These are phyloP conservation scores for Tricholoma bakamatsutake DNA, from an alignment of 768 basidiomycete genomes.

Conservation along the genomic window DNA sequence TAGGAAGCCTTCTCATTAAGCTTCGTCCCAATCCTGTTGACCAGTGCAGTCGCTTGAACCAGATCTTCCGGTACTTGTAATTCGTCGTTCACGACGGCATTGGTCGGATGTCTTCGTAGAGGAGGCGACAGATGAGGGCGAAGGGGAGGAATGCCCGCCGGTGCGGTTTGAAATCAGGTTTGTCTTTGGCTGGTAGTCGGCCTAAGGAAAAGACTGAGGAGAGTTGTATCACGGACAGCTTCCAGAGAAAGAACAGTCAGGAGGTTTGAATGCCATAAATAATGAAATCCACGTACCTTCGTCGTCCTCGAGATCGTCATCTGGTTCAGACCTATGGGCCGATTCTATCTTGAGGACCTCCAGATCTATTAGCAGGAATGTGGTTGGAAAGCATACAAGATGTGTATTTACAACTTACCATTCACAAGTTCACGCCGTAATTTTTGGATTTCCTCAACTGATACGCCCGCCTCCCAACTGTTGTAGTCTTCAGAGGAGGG, in stretches of 20 bases:
- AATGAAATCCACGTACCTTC: conserved; percentile 1
- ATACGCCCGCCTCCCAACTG: conserved; percentile 24
- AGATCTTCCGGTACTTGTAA: conserved; percentile 50
- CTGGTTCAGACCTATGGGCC: not conserved
- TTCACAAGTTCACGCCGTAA: conserved; percentile 10
- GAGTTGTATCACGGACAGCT: not conserved
- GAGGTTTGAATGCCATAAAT: not conserved
- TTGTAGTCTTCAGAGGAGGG: conserved; percentile 11
- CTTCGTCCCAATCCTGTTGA: conserved; percentile 39
- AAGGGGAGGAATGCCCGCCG: conserved; percentile 6
- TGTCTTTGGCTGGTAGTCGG: not conserved
- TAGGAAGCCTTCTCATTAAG: conserved; percentile 28
- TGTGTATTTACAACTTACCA: not conserved
- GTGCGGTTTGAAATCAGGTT: conserved; percentile 7
- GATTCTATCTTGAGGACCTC: conserved; percentile 7
- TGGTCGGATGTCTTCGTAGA: conserved; percentile 33
- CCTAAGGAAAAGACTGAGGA: not conserved
- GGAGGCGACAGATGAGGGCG: conserved; percentile 9
- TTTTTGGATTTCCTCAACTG: conserved; percentile 16
- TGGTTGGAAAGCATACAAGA: not conserved
- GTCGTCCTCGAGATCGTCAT: not conserved
- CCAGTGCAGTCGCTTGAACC: conserved; percentile 37
- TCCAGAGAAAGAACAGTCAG: not conserved
- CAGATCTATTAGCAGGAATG: conserved; percentile 2
- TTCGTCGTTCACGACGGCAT: conserved; percentile 33